Evolutionary conservation across 2,329 filamentous ascomycete genomes (phyloP).

Genomic region (Sclerotinia glacialis): DNA sequence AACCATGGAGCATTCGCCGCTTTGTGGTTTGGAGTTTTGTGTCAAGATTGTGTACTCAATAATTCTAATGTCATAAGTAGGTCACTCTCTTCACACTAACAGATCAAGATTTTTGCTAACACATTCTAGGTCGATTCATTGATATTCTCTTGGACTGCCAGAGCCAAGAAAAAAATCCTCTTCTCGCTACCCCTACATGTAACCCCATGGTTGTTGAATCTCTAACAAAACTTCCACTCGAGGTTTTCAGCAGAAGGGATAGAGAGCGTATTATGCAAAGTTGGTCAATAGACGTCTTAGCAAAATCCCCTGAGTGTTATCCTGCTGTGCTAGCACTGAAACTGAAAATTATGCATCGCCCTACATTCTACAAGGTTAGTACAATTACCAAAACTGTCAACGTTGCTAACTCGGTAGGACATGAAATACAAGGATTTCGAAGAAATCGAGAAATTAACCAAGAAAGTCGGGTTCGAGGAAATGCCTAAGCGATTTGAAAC

Average conservation of each 20-base stretch:
- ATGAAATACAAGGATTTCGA: conserved; percentile 43
- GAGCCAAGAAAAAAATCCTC: conserved; percentile 28
- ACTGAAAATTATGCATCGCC: conserved; percentile 50
- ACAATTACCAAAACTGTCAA: neutral
- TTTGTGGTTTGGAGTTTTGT: conserved; percentile 34
- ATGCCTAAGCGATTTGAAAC: conserved; percentile 13
- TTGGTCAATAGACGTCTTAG: conserved; percentile 27
- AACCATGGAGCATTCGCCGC: conserved; percentile 29
- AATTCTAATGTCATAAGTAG: conserved; percentile 31
- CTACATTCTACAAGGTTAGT: conserved; percentile 48
- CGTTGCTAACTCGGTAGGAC: conserved; percentile 23
- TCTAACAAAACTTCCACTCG: conserved; percentile 36
- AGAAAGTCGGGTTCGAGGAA: conserved; percentile 18
- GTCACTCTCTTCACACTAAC: neutral
- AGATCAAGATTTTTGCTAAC: conserved; percentile 12
- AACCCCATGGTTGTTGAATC: conserved; percentile 34
- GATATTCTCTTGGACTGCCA: conserved; percentile 30
- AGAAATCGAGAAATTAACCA: conserved; percentile 34
- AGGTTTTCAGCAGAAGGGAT: conserved; percentile 45
- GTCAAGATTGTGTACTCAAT: conserved; percentile 32
- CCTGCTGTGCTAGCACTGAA: conserved; percentile 45
- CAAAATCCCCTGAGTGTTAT: conserved; percentile 26
- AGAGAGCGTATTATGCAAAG: conserved; percentile 46
- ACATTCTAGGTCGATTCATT: conserved; percentile 33
- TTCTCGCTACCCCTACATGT: conserved; percentile 25